phyloP scores from a whole-genome alignment of 257 asterid species.

The Solanum ossicruentum region DNA sequence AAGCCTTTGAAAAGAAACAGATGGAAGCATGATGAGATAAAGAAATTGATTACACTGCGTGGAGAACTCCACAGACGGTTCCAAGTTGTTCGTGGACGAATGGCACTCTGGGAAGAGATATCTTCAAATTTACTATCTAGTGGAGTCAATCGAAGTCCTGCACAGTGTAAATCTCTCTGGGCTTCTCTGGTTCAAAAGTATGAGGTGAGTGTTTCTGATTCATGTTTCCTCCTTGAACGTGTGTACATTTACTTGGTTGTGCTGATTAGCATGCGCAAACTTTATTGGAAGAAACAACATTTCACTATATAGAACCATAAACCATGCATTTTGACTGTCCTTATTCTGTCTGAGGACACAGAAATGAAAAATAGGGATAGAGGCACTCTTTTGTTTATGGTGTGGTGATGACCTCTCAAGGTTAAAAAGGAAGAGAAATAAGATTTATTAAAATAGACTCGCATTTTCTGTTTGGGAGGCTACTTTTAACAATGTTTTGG shows the following conservation, averaged over 20 bases:
- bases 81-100: conserved; percentile 82
- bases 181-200: conserved; percentile 88
- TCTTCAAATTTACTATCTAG: conserved; percentile 48
- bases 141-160: conserved; percentile 71
- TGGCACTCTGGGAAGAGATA: conserved; percentile 98
- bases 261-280: not conserved
- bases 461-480: not conserved
- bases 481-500: not conserved
- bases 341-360: not conserved
- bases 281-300: not conserved
- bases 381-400: not conserved
- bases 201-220: conserved; percentile 42
- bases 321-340: not conserved
- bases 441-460: not conserved
- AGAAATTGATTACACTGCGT: conserved; percentile 64
- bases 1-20: conserved; percentile 56
- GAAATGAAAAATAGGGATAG: not conserved
- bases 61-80: conserved; percentile 77
- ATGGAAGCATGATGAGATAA: conserved; percentile 87
- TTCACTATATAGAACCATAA: not conserved
- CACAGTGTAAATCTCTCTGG: conserved; percentile 96
- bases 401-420: not conserved
- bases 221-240: not conserved
- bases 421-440: not conserved
- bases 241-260: not conserved